Evolutionary conservation across 1,284 basidiomycete species (phyloP), one percentile per base, ranked within the genome.

Genomic region (Sanghuangporus sanghuang): DNA sequence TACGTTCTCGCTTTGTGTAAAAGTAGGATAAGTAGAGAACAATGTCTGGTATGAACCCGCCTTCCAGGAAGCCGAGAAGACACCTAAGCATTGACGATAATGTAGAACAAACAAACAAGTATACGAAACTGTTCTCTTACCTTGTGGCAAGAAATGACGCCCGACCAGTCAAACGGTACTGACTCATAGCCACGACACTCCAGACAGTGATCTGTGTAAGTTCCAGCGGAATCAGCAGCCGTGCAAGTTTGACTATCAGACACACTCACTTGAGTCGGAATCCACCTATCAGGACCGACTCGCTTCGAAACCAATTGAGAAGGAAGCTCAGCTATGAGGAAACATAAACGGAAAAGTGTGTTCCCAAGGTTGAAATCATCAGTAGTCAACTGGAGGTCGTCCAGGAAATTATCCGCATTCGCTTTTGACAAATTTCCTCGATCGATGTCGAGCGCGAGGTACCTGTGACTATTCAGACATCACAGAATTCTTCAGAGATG

Each of bases 381-480:
- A 0, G 80, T 83, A 3, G 77, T 80, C 58, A 85, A 71, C 1
- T 72, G 68, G 2, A 87, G 76, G 67, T 87, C 84, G 1, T 73
- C 68, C 2, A 87, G 74, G 62, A 87, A 78, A 69, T 82, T 83
- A 68, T 86, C 85, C 2, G 81, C 78, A 66, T 85, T 85, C 16
- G 85, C 85, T 70, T 80, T 79, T 18, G 53, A 58, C 9, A 67
- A 61, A 56, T 72, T 73, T 42, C 67, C 65, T 21, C 73, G 60
- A 61, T 73, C 71, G 16, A 73, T 64, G 62, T 73, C 71, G 8
- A 74, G 64, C 2, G 71, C 71, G 36, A 71, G 68, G 60, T 73
- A 75, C 39, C 63, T 64, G 50, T 7, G 35, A 23, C n/a, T 35
- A 39, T 23, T 58, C 11, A 38, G 12, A 6, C n/a, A 49, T 21